A percentile compares a stretch with the other conserved stretches of the same genome.
These are phyloP conservation scores for Ajuga chamaepitys DNA, from an alignment of 257 asterid species.

Conservation along the genomic window DNA sequence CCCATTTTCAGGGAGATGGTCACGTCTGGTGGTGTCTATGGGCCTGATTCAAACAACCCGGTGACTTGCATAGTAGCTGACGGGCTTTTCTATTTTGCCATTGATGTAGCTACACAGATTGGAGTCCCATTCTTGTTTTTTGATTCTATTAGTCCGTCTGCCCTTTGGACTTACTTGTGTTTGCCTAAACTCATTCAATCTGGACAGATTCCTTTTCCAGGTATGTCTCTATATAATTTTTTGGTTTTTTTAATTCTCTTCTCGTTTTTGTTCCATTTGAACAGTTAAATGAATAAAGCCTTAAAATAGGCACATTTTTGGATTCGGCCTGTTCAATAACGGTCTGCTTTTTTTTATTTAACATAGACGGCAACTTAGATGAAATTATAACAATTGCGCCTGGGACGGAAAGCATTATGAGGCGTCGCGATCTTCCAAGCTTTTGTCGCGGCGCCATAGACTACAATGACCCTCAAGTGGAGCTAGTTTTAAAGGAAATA, in stretches of 20 bases:
- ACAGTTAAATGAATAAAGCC: no score
- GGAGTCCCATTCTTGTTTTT: constrained; percentile 37
- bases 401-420: constrained; percentile 51
- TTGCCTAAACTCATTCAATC: constrained; percentile 51
- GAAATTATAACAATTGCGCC: constrained; percentile 24
- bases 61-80: constrained; percentile 43
- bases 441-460: constrained; percentile 36
- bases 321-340: no score
- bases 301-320: no score
- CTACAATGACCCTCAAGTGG: constrained; percentile 17
- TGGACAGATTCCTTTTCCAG: constrained; percentile 53
- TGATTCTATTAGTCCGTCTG: constrained; percentile 54
- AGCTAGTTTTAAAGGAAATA: constrained; percentile 17
- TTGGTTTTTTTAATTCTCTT: background rate
- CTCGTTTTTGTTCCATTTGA: no score
- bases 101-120: constrained; percentile 26
- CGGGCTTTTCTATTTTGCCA: constrained; percentile 43
- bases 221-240: constrained; percentile 15
- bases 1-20: constrained; percentile 36
- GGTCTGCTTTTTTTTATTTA: background rate
- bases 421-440: constrained; percentile 70
- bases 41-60: constrained; percentile 1
- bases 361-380: constrained; percentile 42
- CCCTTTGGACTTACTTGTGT: constrained; percentile 47
- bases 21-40: background rate